Base-by-base conservation (phyloP, 768 basidiomycete genomes). In the Guyanaporus albipodus region DNA sequence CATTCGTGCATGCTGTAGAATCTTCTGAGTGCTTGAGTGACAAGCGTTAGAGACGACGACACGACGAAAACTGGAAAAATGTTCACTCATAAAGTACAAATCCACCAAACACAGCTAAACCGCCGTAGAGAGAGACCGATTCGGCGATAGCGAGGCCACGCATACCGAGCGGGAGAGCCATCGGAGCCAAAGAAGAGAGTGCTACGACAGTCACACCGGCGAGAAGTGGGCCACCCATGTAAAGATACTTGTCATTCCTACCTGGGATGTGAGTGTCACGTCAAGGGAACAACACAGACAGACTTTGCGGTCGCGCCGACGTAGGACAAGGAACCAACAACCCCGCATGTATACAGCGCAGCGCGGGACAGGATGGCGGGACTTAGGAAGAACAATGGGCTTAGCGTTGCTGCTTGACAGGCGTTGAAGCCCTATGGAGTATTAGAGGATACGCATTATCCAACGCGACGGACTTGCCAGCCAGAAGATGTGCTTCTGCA, bases 131-230 rank as follows among this genome's bases (percentile, higher is more conserved):
- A 15, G 83, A 85, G 46, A 94, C 78, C 2, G 81, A 68, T 67
- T 95, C 91, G 6, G 83, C 74, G 38, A 90, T 64, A 5, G 87
- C 86, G 29, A 94, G 76, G 22, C 80, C 76, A 36, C 90, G 83
- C 49, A 90, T 67, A 44, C 88, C 87, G 53, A 90, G 78, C 11
- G 91, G 89, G n/a, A 93, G 79, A 17, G 85, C 79, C 82, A 94
- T 84, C 0, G 91, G 91, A 9, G 91, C 91, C 34, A 95, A 69
- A n/a, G 84, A 85, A 59, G 84, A 82, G 24, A 91, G 75, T 19
- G 91, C 88, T 17, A 94, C 87, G 17, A 93, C 89, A 12, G 88
- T 88, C 10, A 95, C 80, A 46, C 91, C 91, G 14, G 90, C 91
- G 23, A 95, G 76, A 35, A 94, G 80, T 4, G 91, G 90, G 8